Percentiles rank a stretch among this genome's conserved stretches.
These are phyloP conservation scores for Penicillium crustosum DNA, from an alignment of 2,329 filamentous ascomycete species.

Conservation along the genomic window DNA sequence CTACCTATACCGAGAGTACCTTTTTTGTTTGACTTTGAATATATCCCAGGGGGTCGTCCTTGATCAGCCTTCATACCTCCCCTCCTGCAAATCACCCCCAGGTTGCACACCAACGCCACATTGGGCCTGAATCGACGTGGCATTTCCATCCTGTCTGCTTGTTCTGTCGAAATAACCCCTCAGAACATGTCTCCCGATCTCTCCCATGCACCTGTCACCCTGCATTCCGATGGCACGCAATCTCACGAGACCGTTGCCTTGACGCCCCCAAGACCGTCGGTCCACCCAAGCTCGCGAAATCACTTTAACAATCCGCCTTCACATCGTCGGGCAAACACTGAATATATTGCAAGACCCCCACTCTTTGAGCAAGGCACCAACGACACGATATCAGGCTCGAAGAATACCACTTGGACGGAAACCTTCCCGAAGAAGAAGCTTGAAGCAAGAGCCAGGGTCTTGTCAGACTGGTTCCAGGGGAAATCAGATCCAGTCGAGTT, in stretches of 20 bases:
- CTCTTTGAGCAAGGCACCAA: conserved; percentile 30
- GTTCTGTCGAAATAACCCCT: neutral
- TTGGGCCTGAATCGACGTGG: conserved; percentile 30
- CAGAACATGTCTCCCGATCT: conserved; percentile 18
- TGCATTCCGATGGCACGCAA: conserved; percentile 28
- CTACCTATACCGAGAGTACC: neutral
- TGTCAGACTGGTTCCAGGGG: conserved; percentile 56
- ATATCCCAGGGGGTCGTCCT: neutral
- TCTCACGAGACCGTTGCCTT: conserved; percentile 24
- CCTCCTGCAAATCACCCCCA: conserved; percentile 7
- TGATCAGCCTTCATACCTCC: conserved; percentile 1
- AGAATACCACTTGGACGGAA: conserved; percentile 23
- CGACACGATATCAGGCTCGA: conserved; percentile 19
- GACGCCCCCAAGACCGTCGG: conserved; percentile 17
- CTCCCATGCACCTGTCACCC: conserved; percentile 18
- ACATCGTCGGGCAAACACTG: conserved; percentile 39
- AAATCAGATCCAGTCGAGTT: conserved; percentile 52
- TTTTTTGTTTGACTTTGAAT: neutral
- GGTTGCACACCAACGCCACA: conserved; percentile 20
- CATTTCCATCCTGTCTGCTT: conserved; percentile 29
- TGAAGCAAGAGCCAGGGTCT: conserved; percentile 34
- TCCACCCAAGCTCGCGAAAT: conserved; percentile 17
- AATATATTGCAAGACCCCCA: conserved; percentile 31
- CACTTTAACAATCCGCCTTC: conserved; percentile 22
- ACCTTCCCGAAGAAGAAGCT: conserved; percentile 33